Evolutionary conservation across 2,329 filamentous ascomycete genomes (phyloP).

Genomic region (Exophiala sp.): DNA sequence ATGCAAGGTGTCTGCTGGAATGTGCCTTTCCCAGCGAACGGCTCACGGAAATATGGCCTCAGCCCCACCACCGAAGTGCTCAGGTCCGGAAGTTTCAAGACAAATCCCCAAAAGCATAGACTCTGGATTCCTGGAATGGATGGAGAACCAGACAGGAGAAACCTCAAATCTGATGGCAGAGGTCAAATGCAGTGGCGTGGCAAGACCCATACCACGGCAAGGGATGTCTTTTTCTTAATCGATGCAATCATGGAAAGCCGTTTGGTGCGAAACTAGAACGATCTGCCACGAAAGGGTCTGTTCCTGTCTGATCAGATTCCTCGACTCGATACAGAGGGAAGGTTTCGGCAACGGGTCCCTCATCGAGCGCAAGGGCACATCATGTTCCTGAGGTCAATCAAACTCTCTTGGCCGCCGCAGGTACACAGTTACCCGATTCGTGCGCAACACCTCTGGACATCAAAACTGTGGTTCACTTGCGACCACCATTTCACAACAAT

Average conservation of each 20-base stretch:
- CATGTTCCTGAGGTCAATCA: conserved; percentile 5
- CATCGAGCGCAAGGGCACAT: conserved; percentile 11
- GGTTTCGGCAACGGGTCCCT: background rate
- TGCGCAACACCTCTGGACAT: background rate
- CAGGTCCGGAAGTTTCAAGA: conserved; percentile 17
- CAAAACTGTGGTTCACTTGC: background rate
- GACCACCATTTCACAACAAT: background rate
- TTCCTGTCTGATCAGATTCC: conserved; percentile 3
- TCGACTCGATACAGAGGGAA: background rate
- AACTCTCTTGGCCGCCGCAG: background rate
- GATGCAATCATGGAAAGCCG: conserved; percentile 3
- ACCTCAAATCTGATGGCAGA: conserved; percentile 6
- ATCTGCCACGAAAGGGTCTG: background rate
- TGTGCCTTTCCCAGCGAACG: conserved; percentile 15
- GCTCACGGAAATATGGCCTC: conserved; percentile 17
- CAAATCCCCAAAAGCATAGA: conserved; percentile 8
- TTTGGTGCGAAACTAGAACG: conserved; percentile 6
- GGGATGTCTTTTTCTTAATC: conserved; percentile 14
- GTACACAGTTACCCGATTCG: conserved; percentile 1
- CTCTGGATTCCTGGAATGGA: conserved; percentile 21
- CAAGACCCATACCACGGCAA: conserved; percentile 15
- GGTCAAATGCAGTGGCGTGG: conserved; percentile 8
- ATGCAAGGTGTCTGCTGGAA: conserved; percentile 25
- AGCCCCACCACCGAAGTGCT: conserved; percentile 10
- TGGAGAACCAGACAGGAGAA: conserved; percentile 16